These are phyloP conservation scores for Cordia subcordata DNA, from an alignment of 257 asterid genomes.

Conservation along the genomic window DNA sequence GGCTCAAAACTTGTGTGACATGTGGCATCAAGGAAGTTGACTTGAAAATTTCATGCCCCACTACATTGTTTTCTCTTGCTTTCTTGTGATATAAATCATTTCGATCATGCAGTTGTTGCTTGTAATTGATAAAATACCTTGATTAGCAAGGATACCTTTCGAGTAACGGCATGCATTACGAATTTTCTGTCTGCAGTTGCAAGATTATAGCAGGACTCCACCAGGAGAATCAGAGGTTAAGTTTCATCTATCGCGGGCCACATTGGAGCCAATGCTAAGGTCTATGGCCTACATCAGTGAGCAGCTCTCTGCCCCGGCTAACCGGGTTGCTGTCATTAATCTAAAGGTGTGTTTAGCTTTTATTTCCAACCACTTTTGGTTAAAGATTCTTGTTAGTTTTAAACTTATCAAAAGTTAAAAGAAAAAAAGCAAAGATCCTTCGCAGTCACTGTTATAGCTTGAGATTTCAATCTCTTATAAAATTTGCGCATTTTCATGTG, in stretches of 20 bases:
- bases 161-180: background rate
- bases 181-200: constrained; percentile 49
- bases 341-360: constrained; percentile 51
- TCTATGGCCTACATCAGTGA: constrained; percentile 91
- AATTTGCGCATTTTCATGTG: no score
- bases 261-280: constrained; percentile 83
- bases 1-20: no score
- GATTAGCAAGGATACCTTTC: background rate
- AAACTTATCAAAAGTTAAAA: no score
- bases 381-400: background rate
- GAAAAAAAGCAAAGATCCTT: no score
- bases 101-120: no score
- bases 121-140: no score
- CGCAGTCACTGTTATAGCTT: no score
- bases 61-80: no score
- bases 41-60: no score
- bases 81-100: no score
- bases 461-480: no score
- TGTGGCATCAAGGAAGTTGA: no score
- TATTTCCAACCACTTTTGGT: background rate
- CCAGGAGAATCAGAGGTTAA: constrained; percentile 73
- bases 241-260: constrained; percentile 64
- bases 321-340: constrained; percentile 80
- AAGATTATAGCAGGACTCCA: constrained; percentile 61
- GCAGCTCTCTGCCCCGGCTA: constrained; percentile 75